phyloP scores from a whole-genome alignment of 306 rosid species.

The Castanea mollissima region DNA sequence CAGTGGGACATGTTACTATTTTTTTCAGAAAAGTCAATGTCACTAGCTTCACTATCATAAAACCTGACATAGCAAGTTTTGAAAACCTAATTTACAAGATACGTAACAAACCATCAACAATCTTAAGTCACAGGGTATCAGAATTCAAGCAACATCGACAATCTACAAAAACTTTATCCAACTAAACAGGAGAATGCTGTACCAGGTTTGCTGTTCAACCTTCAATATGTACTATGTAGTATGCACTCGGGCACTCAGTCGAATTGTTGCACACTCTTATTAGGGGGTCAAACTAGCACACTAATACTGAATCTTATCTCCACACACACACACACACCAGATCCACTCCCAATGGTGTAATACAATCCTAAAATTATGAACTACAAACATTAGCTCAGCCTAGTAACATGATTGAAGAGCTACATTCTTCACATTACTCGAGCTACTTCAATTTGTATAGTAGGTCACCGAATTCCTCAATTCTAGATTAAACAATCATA shows the following conservation, averaged over 20 bases:
- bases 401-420: background rate
- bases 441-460: background rate
- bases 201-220: background rate
- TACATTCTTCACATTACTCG: background rate
- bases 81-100: background rate
- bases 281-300: background rate
- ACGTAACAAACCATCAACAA: background rate
- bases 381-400: background rate
- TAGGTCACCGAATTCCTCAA: background rate
- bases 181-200: background rate
- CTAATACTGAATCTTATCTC: background rate
- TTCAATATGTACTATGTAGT: background rate
- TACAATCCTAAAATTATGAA: background rate
- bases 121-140: background rate
- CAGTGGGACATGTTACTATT: background rate
- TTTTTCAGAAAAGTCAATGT: too few species aligned
- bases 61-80: background rate
- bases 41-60: background rate
- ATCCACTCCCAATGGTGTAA: background rate
- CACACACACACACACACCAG: background rate
- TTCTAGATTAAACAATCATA: background rate
- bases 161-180: background rate
- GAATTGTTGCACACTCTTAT: background rate
- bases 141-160: background rate
- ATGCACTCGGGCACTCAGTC: background rate